A percentile compares a stretch with the other conserved stretches of the same genome.
Conservation (phyloP, 495 filamentous ascomycete species). For the Trichoderma virens region DNA sequence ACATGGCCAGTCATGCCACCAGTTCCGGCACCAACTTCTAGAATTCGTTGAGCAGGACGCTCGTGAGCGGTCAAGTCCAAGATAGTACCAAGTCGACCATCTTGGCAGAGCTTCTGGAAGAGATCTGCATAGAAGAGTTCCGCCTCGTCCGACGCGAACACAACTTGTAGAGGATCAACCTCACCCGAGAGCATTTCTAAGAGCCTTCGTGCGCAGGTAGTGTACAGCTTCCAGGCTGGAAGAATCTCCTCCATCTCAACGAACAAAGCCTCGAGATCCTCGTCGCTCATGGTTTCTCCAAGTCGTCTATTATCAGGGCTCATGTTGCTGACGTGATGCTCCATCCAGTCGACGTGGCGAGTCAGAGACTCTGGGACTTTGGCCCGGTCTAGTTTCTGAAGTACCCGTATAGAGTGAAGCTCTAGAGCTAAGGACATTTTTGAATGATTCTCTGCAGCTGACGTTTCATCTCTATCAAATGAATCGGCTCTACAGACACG, state of each 20-base stretch:
- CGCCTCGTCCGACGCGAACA: conserved; percentile 18
- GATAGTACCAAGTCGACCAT: conserved; percentile 17
- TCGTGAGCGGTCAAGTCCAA: conserved; percentile 26
- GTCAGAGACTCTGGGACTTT: conserved; percentile 12
- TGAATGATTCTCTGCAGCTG: conserved; percentile 12
- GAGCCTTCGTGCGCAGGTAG: conserved; percentile 23
- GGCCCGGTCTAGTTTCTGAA: background rate
- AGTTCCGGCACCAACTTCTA: conserved; percentile 44
- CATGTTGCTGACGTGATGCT: conserved; percentile 15
- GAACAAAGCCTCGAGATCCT: conserved; percentile 13
- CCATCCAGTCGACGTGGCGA: conserved; percentile 22
- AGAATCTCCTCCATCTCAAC: conserved; percentile 16
- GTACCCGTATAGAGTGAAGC: background rate
- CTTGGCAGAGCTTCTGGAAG: conserved; percentile 16
- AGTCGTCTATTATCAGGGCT: background rate
- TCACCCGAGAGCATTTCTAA: conserved; percentile 32
- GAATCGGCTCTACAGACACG: conserved; percentile 14
- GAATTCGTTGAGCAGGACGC: conserved; percentile 32
- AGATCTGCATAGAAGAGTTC: conserved; percentile 22
- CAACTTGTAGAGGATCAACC: conserved; percentile 30
- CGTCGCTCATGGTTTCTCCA: conserved; percentile 12
- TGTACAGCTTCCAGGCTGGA: conserved; percentile 22
- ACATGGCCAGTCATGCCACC: conserved; percentile 28
- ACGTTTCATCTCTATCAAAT: conserved; percentile 14
- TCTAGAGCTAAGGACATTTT: conserved; percentile 13